Percentiles rank a stretch among this genome's conserved stretches.
These are phyloP conservation scores for Aplosporella prunicola DNA, from an alignment of 2,329 filamentous ascomycete genomes.

Conservation along the genomic window DNA sequence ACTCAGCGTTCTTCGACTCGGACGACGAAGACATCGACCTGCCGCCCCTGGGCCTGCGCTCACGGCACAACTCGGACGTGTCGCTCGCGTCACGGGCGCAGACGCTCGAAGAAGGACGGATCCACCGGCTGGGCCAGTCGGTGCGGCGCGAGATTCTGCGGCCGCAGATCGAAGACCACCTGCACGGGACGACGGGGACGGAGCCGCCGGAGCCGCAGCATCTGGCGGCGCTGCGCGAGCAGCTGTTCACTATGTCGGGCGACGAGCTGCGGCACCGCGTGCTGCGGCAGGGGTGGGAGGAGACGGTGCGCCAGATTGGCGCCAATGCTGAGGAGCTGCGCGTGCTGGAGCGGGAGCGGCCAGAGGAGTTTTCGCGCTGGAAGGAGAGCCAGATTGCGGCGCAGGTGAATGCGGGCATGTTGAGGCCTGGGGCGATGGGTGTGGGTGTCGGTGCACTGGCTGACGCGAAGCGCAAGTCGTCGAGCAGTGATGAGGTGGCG, in stretches of 20 bases:
- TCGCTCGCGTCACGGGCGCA: conserved; percentile 56
- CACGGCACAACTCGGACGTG: conserved; percentile 56
- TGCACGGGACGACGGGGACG: conserved; percentile 26
- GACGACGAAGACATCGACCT: conserved; percentile 32
- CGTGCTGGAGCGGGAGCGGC: conserved; percentile 40
- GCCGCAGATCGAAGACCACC: conserved; percentile 23
- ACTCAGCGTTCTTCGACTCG: conserved; percentile 20
- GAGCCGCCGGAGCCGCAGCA: conserved; percentile 27
- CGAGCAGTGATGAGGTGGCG: not conserved
- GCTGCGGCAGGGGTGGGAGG: conserved; percentile 47
- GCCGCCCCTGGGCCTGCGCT: conserved; percentile 36
- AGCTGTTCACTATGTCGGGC: conserved; percentile 55
- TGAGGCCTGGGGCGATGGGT: not conserved
- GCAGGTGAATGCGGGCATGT: conserved; percentile 20
- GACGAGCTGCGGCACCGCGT: conserved; percentile 38
- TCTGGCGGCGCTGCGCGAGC: conserved; percentile 42
- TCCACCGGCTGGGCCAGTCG: conserved; percentile 59
- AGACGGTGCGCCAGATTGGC: conserved; percentile 52
- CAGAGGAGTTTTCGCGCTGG: conserved; percentile 23
- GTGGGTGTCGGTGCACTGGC: no score
- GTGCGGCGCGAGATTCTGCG: conserved; percentile 55
- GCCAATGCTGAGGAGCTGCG: conserved; percentile 59
- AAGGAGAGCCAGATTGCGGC: conserved; percentile 29
- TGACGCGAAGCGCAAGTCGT: no score
- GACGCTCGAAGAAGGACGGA: conserved; percentile 58